Evolutionary conservation across 305 asterid genomes (phyloP).

Genomic region (Fraxinus floribunda): DNA sequence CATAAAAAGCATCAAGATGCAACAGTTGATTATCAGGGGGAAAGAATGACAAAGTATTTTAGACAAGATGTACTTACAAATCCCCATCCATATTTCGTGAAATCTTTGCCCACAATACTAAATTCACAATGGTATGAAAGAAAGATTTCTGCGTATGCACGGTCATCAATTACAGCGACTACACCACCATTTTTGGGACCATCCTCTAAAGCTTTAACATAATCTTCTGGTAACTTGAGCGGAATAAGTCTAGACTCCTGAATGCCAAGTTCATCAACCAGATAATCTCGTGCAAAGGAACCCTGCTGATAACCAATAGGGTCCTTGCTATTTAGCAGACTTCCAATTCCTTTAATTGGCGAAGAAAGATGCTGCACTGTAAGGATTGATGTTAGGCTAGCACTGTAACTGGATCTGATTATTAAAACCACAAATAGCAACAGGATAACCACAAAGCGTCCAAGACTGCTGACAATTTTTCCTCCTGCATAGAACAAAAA

Average conservation of each 20-base stretch:
- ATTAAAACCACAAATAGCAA: constrained; percentile 66
- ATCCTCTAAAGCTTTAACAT: constrained; percentile 44
- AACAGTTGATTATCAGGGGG: neutral
- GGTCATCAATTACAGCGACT: constrained; percentile 56
- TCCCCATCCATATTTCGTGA: constrained; percentile 69
- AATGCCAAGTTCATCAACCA: constrained; percentile 46
- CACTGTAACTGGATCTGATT: constrained; percentile 60
- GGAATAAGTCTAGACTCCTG: constrained; percentile 54
- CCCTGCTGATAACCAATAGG: constrained; percentile 60
- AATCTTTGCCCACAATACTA: constrained; percentile 52
- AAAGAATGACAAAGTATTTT: neutral
- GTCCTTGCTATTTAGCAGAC: constrained; percentile 35
- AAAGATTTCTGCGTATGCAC: constrained; percentile 57
- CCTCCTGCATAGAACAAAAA: constrained; percentile 44
- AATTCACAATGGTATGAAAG: constrained; percentile 49
- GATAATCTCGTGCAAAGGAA: constrained; percentile 52
- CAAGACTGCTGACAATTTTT: constrained; percentile 47
- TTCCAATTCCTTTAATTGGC: constrained; percentile 52
- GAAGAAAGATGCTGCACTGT: constrained; percentile 62
- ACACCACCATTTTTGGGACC: constrained; percentile 60
- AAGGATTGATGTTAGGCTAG: constrained; percentile 65
- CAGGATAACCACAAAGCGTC: constrained; percentile 47
- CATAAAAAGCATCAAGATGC: neutral
- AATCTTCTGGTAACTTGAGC: constrained; percentile 55
- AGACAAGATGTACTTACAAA: constrained; percentile 47